These are phyloP conservation scores for Termitomyces sp. DNA, from an alignment of 768 basidiomycete genomes.

Conservation along the genomic window DNA sequence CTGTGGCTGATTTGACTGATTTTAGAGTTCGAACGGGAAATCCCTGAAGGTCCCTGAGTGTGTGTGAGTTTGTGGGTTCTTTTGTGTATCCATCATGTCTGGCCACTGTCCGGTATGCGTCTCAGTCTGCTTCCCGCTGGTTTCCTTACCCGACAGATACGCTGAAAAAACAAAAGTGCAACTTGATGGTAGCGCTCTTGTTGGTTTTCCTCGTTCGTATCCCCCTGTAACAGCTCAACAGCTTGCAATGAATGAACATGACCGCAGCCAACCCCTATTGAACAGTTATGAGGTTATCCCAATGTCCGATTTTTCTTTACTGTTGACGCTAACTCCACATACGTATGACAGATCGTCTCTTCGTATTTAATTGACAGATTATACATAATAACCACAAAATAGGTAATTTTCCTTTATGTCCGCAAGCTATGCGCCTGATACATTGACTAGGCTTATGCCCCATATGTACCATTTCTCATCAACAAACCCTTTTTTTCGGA, in stretches of 20 bases:
- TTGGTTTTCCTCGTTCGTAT: background rate
- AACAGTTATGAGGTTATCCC: background rate
- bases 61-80: background rate
- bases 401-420: background rate
- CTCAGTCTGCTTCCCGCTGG: too few relatives aligned
- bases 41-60: too few relatives aligned
- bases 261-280: background rate
- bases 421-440: background rate
- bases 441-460: background rate
- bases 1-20: too few relatives aligned
- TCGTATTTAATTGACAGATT: background rate
- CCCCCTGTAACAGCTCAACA: background rate
- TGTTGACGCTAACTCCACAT: background rate
- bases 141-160: background rate
- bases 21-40: too few relatives aligned
- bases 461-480: background rate
- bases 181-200: background rate
- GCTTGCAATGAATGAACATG: background rate
- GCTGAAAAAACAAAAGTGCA: background rate
- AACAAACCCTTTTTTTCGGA: background rate
- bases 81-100: background rate
- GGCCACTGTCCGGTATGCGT: too few relatives aligned
- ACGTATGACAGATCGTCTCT: background rate
- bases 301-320: background rate
- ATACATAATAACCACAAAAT: background rate